Base-by-base conservation (phyloP, 306 rosid species). In the Acacia confusa region DNA sequence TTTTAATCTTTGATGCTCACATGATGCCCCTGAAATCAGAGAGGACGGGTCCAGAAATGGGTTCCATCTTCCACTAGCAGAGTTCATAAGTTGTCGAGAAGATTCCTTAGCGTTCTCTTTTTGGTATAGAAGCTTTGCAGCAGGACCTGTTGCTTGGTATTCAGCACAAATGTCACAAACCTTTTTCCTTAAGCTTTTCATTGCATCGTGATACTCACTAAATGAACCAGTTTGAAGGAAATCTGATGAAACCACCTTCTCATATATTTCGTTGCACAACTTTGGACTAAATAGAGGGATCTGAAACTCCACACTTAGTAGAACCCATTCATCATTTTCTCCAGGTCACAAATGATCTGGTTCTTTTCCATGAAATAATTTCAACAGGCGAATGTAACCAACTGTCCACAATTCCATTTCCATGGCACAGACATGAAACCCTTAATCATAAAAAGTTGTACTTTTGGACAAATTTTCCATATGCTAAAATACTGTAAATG, bases 11-110 rank as follows among this genome's bases (percentile, higher is more conserved):
- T 87, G 97, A 57, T 90, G 90, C 64, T 76, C 91, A 43, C 87
- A 86, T 61, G 45, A 78, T 75, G 92, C 84, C 76, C 98, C 92
- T 44, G 94, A 93, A 83, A 92, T 88, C 48, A 97, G 99, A 87
- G 92, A 95, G 40, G 99, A 92, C 83, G 98, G 90, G 61, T 89
- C 97, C 80, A 75, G 41, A 76, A 93, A 90, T 40, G 97, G 96
- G 85, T 93, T 91, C 99, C 97, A 92, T 83, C 87, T 91, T 89
- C 96, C 96, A 83, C 94, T 93, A 28, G 92, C 94, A 77, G 89
- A 88, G 86, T 86, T 87, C 97, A 88, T 89, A 65, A 86, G 88
- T 27, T 83, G 83, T 60, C 70, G 84, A 66, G 89, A 85, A 76
- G 88, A 83, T 74, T 92, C 98, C 87, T 91, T 92, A 63, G 86